These are phyloP conservation scores for Pinguiococcus pyrenoidosus DNA, from an alignment of 108 stramenopile genomes.

Conservation along the genomic window DNA sequence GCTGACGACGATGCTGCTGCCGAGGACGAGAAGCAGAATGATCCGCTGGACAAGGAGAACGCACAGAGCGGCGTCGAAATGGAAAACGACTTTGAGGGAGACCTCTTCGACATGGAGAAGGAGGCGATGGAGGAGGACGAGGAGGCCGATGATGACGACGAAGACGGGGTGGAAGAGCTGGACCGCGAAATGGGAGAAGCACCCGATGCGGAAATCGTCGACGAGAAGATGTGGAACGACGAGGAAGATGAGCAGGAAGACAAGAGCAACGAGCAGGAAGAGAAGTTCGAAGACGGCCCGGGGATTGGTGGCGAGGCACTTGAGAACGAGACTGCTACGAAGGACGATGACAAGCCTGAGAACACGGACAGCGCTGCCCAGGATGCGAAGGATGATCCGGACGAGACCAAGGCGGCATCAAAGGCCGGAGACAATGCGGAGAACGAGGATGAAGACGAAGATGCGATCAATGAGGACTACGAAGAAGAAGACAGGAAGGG, in stretches of 20 bases:
- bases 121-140: conserved; percentile 52
- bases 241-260: conserved; percentile 70
- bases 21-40: conserved; percentile 35
- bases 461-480: conserved; percentile 37
- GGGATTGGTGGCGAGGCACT: conserved; percentile 60
- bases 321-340: conserved; percentile 81
- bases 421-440: conserved; percentile 19
- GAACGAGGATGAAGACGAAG: conserved; percentile 36
- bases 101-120: conserved; percentile 78
- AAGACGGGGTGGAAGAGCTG: conserved; percentile 74
- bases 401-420: conserved; percentile 9
- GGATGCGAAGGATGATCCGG: conserved; percentile 2
- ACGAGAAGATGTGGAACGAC: conserved; percentile 92
- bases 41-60: conserved; percentile 80
- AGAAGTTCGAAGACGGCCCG: conserved; percentile 81
- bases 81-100: conserved; percentile 91
- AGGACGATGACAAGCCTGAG: conserved; percentile 59
- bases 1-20: conserved; percentile 39
- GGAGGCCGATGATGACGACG: conserved; percentile 32
- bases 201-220: conserved; percentile 76
- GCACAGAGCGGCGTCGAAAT: conserved; percentile 95
- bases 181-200: conserved; percentile 97
- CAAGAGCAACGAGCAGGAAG: conserved; percentile 48
- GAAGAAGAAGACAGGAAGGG: conserved; percentile 32
- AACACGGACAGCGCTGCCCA: background rate